phyloP scores from a whole-genome alignment of 2,329 filamentous ascomycete species.

The Pyrenochaeta sp. region DNA sequence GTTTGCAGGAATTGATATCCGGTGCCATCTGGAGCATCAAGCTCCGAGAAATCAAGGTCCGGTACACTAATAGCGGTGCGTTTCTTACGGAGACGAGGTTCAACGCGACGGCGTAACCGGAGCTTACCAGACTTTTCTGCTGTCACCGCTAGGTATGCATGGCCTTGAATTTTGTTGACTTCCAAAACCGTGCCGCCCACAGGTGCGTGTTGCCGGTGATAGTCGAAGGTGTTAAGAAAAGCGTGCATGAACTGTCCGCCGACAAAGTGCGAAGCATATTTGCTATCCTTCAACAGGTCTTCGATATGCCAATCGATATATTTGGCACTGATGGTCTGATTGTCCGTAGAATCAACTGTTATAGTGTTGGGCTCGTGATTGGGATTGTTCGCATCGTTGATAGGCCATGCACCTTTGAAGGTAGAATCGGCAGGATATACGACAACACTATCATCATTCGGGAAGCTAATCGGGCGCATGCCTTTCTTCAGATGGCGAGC shows the following conservation, averaged over 20 bases:
- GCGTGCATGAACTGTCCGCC: constrained; percentile 55
- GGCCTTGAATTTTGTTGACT: constrained; percentile 49
- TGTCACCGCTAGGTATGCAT: constrained; percentile 51
- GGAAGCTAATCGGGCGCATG: constrained; percentile 40
- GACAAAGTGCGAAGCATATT: constrained; percentile 36
- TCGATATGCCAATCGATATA: constrained; percentile 50
- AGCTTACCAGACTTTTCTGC: background rate
- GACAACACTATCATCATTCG: constrained; percentile 19
- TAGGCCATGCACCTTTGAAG: constrained; percentile 37
- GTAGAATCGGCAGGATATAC: constrained; percentile 47
- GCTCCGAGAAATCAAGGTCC: background rate
- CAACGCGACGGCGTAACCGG: too few species aligned
- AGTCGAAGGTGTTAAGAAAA: constrained; percentile 53
- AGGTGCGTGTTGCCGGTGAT: constrained; percentile 55
- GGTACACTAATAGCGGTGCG: background rate
- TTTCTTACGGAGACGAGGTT: too few species aligned
- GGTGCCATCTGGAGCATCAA: constrained; percentile 46
- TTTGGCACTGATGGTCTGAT: constrained; percentile 48
- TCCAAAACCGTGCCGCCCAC: constrained; percentile 51
- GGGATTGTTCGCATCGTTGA: too few species aligned
- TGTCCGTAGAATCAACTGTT: constrained; percentile 10
- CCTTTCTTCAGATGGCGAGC: constrained; percentile 49
- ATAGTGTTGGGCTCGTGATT: too few species aligned
- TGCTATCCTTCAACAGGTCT: constrained; percentile 43
- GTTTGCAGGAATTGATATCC: constrained; percentile 54